Conservation (phyloP, 768 basidiomycete species). For the Amanita inopinata region DNA sequence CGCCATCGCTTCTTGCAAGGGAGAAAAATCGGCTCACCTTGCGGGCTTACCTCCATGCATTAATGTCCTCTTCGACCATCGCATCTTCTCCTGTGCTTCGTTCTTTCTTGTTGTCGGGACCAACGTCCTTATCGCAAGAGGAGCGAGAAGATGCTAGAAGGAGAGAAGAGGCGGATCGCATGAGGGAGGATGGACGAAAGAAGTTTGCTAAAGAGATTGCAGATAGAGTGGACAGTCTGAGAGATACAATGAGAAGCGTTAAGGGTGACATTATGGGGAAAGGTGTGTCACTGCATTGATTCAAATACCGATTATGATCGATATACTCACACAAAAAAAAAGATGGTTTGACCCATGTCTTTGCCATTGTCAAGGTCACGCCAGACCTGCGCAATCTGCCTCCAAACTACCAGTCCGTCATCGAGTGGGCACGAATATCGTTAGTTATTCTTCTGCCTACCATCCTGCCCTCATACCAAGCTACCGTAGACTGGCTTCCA, state of each 20-base stretch:
- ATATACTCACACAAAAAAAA: not conserved
- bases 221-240: constrained; percentile 72
- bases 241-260: constrained; percentile 76
- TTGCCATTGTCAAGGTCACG: constrained; percentile 77
- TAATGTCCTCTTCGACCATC: constrained; percentile 64
- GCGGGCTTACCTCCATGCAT: constrained; percentile 79
- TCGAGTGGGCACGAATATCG: constrained; percentile 98
- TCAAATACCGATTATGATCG: too few relatives aligned
- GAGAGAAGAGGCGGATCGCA: constrained; percentile 81
- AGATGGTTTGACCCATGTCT: constrained; percentile 88
- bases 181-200: constrained; percentile 81
- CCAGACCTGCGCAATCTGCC: constrained; percentile 72
- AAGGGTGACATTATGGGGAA: constrained; percentile 91
- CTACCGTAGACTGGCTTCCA: constrained; percentile 73
- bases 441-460: constrained; percentile 31
- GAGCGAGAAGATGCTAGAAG: constrained; percentile 72
- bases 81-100: constrained; percentile 79
- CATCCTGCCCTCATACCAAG: constrained; percentile 3
- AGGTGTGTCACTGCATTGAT: constrained; percentile 33
- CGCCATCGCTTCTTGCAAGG: constrained; percentile 52
- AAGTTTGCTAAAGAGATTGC: constrained; percentile 84
- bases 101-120: constrained; percentile 75
- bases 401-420: constrained; percentile 73
- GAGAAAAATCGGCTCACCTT: constrained; percentile 96
- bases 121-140: constrained; percentile 54